A percentile compares a stretch with the other conserved stretches of the same genome.
Conservation (phyloP, 2,329 filamentous ascomycete genomes). For the Myriosclerotinia curreyana region DNA sequence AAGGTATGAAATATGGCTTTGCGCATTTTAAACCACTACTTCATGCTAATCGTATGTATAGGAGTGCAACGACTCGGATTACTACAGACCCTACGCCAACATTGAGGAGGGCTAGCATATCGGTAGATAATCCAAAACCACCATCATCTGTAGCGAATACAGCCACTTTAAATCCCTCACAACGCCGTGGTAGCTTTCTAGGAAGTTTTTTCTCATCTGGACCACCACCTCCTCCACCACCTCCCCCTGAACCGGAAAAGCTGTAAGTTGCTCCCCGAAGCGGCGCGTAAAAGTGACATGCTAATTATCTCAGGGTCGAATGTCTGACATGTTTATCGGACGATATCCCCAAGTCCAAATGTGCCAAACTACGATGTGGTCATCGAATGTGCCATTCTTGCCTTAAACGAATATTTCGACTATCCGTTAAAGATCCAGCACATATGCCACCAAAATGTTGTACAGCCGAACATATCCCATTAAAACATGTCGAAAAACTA, state of each 20-base stretch:
- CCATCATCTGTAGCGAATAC: slow-evolving; percentile 27
- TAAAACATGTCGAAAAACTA: slow-evolving; percentile 71
- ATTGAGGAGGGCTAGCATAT: slow-evolving; percentile 33
- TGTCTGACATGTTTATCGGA: slow-evolving; percentile 71
- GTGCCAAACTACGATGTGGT: slow-evolving; percentile 70
- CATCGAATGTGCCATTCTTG: slow-evolving; percentile 81
- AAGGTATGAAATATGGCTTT: slow-evolving; percentile 27
- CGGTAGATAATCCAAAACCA: slow-evolving; percentile 25
- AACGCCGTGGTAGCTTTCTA: slow-evolving; percentile 29
- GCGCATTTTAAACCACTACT: background rate
- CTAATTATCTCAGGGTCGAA: slow-evolving; percentile 52
- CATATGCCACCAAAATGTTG: slow-evolving; percentile 88
- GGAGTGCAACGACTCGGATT: slow-evolving; percentile 20
- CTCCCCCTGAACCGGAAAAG: slow-evolving; percentile 32
- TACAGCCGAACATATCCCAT: slow-evolving; percentile 66
- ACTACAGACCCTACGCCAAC: slow-evolving; percentile 24
- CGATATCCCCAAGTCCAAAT: slow-evolving; percentile 59
- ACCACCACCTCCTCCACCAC: slow-evolving; percentile 16
- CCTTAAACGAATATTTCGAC: slow-evolving; percentile 68
- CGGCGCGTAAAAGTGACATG: background rate
- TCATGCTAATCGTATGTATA: slow-evolving; percentile 28
- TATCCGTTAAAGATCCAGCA: slow-evolving; percentile 72
- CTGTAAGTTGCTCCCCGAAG: slow-evolving; percentile 28
- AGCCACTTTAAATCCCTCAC: slow-evolving; percentile 16
- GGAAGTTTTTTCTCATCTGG: slow-evolving; percentile 31